Conservation (phyloP, 768 basidiomycete genomes). For the Serendipita sp. region DNA sequence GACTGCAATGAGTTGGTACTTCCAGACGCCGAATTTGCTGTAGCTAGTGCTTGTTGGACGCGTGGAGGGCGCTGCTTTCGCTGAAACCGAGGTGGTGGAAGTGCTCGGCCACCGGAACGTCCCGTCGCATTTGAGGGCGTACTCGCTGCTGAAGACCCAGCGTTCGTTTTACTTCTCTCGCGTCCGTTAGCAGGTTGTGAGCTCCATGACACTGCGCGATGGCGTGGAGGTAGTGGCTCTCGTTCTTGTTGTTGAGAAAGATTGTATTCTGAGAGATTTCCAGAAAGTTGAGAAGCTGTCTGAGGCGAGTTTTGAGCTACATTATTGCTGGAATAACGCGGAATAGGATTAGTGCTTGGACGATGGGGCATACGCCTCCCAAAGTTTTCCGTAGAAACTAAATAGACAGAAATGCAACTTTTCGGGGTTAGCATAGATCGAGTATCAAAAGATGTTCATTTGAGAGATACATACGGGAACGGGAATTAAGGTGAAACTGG, state of each 20-base stretch:
- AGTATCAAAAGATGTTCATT: too few species aligned
- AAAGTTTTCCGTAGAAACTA: too few species aligned
- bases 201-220: background rate
- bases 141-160: background rate
- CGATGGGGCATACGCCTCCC: too few species aligned
- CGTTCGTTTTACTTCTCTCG: background rate
- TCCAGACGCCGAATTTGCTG: background rate
- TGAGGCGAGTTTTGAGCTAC: too few species aligned
- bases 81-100: conserved; percentile 1
- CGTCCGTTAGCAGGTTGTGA: background rate
- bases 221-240: background rate
- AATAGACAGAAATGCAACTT: too few species aligned
- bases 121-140: background rate
- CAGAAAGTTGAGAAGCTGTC: too few species aligned
- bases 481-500: too few species aligned
- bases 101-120: background rate
- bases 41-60: conserved; percentile 1
- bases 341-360: too few species aligned
- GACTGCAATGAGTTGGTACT: background rate
- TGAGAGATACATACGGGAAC: too few species aligned
- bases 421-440: too few species aligned
- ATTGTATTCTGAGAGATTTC: too few species aligned
- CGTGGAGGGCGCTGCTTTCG: conserved; percentile 4
- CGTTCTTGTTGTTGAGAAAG: background rate
- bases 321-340: too few species aligned